These are phyloP conservation scores for Pseudogymnoascus verrucosus DNA, from an alignment of 2,329 filamentous ascomycete species.

Conservation along the genomic window DNA sequence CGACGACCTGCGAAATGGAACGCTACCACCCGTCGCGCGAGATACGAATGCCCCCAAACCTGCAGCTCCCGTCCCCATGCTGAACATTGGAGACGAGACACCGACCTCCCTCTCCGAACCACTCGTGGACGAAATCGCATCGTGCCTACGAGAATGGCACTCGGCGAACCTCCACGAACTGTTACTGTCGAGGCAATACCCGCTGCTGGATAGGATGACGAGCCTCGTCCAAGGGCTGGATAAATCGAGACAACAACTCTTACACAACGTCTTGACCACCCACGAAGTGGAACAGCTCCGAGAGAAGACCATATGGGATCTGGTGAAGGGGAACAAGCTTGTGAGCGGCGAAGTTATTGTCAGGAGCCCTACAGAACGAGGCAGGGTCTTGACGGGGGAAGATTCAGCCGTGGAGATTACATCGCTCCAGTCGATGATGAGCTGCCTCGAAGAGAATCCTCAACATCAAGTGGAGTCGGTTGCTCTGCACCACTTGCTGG, in stretches of 20 bases:
- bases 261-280: conserved; percentile 86
- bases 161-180: conserved; percentile 93
- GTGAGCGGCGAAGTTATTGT: conserved; percentile 92
- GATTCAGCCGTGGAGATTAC: conserved; percentile 91
- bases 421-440: conserved; percentile 91
- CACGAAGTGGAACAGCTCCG: conserved; percentile 75
- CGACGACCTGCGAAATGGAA: conserved; percentile 22
- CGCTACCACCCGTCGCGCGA: conserved; percentile 37
- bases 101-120: conserved; percentile 84
- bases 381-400: conserved; percentile 79
- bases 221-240: conserved; percentile 76
- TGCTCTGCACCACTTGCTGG: conserved; percentile 69
- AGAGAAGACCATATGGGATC: conserved; percentile 89
- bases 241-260: conserved; percentile 74
- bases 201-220: conserved; percentile 71
- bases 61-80: conserved; percentile 87
- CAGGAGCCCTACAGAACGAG: conserved; percentile 73
- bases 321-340: conserved; percentile 90
- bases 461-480: conserved; percentile 55
- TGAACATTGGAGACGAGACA: conserved; percentile 96
- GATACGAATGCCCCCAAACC: conserved; percentile 67
- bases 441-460: conserved; percentile 77
- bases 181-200: conserved; percentile 74
- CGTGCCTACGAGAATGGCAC: conserved; percentile 95
- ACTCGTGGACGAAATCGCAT: conserved; percentile 93